Evolutionary conservation across 2,329 filamentous ascomycete species (phyloP).

Genomic region (Monilinia laxa): DNA sequence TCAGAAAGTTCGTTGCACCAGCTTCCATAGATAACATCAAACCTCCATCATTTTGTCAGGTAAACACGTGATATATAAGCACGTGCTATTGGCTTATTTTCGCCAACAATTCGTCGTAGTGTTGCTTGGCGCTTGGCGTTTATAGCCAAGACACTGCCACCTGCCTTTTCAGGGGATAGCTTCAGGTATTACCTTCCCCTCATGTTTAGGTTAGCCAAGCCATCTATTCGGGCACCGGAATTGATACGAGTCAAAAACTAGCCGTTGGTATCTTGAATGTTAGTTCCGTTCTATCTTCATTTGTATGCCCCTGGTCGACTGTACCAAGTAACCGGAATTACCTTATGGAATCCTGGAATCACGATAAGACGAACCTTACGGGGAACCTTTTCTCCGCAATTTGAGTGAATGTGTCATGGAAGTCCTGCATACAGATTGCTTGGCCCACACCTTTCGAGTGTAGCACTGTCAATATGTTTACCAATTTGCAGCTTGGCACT

Average conservation of each 20-base stretch:
- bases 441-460: background rate
- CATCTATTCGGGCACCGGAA: background rate
- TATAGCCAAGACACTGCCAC: constrained; percentile 12
- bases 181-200: constrained; percentile 19
- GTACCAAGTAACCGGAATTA: constrained; percentile 3
- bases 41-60: no score
- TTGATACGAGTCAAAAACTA: constrained; percentile 11
- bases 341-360: constrained; percentile 17
- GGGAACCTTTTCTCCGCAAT: constrained; percentile 16
- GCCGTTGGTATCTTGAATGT: background rate
- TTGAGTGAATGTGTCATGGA: background rate
- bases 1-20: background rate
- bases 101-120: background rate
- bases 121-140: constrained; percentile 18
- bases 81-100: no score
- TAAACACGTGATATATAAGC: background rate
- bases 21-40: no score
- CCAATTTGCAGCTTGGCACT: constrained; percentile 14
- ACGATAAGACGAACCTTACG: constrained; percentile 7
- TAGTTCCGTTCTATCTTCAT: background rate
- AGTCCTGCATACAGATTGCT: background rate
- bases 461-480: constrained; percentile 5
- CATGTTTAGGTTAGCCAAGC: constrained; percentile 10
- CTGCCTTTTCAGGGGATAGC: constrained; percentile 14
- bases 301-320: background rate